phyloP scores from a whole-genome alignment of 306 rosid genomes.

The Echinosophora koreensis region DNA sequence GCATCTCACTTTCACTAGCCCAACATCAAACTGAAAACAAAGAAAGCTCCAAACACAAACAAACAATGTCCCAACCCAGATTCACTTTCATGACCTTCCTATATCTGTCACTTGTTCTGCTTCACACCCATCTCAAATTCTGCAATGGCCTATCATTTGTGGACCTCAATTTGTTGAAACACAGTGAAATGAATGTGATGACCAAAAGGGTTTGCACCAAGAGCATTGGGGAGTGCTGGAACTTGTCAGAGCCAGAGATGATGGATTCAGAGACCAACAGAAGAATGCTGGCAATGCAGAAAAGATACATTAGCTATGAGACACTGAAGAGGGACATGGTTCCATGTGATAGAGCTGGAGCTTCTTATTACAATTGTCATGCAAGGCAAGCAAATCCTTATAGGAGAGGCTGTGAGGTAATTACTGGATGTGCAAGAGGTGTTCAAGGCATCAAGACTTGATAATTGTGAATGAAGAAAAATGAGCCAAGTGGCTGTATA shows the following conservation, averaged over 20 bases:
- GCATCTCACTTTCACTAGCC: conserved; percentile 44
- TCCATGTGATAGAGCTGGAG: conserved; percentile 84
- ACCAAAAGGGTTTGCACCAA: conserved; percentile 62
- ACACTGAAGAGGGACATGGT: conserved; percentile 86
- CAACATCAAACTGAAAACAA: conserved; percentile 28
- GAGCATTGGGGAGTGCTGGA: conserved; percentile 65
- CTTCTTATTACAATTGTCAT: conserved; percentile 91
- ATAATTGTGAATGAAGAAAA: conserved; percentile 27
- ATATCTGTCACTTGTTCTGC: conserved; percentile 52
- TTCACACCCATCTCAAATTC: conserved; percentile 56
- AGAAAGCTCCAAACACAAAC: conserved; percentile 37
- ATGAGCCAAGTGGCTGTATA: neutral
- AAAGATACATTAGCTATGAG: conserved; percentile 84
- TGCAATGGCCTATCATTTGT: conserved; percentile 57
- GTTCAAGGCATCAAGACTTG: conserved; percentile 42
- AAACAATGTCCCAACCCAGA: conserved; percentile 61
- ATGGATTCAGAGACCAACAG: conserved; percentile 81
- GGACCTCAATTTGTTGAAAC: conserved; percentile 62
- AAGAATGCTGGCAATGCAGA: conserved; percentile 78
- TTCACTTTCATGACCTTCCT: conserved; percentile 45
- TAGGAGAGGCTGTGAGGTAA: conserved; percentile 83
- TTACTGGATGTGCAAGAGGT: conserved; percentile 90
- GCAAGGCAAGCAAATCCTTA: conserved; percentile 74
- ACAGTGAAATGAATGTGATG: conserved; percentile 53
- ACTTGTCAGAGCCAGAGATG: conserved; percentile 62